Evolutionary conservation across 108 stramenopile species (phyloP), one percentile per base, ranked within the genome.

Genomic region (Hondaea fermentalgiana): DNA sequence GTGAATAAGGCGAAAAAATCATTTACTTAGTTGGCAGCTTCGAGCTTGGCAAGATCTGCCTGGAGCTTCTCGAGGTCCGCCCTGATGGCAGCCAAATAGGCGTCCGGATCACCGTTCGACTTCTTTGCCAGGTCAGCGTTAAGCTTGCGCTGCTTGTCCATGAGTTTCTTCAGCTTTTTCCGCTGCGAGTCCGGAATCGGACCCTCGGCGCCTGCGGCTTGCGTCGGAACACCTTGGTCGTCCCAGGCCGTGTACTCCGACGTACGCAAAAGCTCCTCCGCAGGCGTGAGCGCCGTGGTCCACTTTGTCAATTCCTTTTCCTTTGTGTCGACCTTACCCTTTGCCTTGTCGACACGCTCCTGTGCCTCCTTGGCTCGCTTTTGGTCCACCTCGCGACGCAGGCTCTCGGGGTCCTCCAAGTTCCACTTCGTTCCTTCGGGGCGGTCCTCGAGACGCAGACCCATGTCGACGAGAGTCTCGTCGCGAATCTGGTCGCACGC

Each of bases 381-480:
- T 64, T 96, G 91, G 88, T 95, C 96, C 87, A 94, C 89, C 92
- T 97, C 97, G 60, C 90, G 92, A 69, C 91, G 87, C 89, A 97
- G 92, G 17, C 90, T 94, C 88, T 91, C 96, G 3, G 97, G 97
- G 88, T 97, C 96, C 89, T 94, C 97, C 72, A 96, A 92, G 45
- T 98, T 98, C 98, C 98, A 98, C 87, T 95, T 90, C 0, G 87
- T 91, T 8, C 88, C 90, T 5, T 45, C 60, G 21, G 87, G 35
- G 21, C 93, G 91, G 88, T 98, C 98, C 92, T 98, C 98, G 17
- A 98, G 92, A 23, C 96, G 96, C 55, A 98, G 95, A 58, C 98
- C 98, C 12, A 97, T 89, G 16, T 89, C 92, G 10, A 96, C 96
- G 21, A 98, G 91, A 0, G 92, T 90, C 60, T 96, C 95, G 91